Base-by-base conservation (phyloP, 345 rosid species). In the Murraya paniculata region DNA sequence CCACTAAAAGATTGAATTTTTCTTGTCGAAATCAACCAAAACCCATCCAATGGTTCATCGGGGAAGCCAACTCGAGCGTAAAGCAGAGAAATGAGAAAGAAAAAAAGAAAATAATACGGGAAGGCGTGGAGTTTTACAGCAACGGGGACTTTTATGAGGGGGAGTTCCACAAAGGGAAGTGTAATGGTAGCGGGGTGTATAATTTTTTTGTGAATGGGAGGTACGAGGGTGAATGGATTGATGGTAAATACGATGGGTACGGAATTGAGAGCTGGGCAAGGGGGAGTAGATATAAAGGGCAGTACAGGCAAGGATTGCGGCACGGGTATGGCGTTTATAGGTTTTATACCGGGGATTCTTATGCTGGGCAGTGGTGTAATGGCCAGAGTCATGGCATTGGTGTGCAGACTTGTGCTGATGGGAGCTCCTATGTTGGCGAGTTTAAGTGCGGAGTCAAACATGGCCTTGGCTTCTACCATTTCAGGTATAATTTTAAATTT, bases 351-450 rank as follows among this genome's bases (percentile, higher is more conserved):
- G 97, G 99, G 18, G 99, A 96, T 86, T 96, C 93, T 64, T 96
- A 88, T 48, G 88, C 98, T 6, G 99, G 99, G 1, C 92, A 92
- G 68, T 96, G 98, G 98, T 91, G 77, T 58, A 94, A 94, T 71
- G 99, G 99, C 55, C 99, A 96, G 82, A 96, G 99, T 56, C 94
- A 93, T 76, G 99, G 99, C 9, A 85, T 80, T 79, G 99, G 99
- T 25, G 86, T 89, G 25, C 99, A 96, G 82, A 87, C 91, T 57
- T 96, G 99, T 65, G 89, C 88, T 70, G 98, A 96, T 78, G 97
- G 94, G 0, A 96, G 99, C 75, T 92, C 93, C 73, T 93, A 83
- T 59, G 83, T 88, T 60, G 99, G 98, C 7, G 89, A 89, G 68
- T 96, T 96, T 87, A 96, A 94, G 82, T 89, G 84, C 33, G 99